phyloP scores from a whole-genome alignment of 805 yeast species.

The Debaryomyces hansenii region DNA sequence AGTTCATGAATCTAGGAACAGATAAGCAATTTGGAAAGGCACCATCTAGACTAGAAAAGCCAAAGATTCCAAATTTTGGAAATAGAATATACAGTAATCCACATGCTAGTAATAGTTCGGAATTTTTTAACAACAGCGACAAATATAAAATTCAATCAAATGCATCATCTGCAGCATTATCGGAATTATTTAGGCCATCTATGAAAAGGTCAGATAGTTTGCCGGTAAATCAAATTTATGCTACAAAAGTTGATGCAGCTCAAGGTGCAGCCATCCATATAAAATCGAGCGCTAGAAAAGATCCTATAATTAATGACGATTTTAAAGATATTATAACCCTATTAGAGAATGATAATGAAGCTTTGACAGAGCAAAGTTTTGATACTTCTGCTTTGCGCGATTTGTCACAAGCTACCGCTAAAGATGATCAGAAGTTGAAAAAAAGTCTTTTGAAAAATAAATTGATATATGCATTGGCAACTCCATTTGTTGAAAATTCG shows the following conservation, averaged over 20 bases:
- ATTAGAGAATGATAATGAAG: slow-evolving; percentile 39
- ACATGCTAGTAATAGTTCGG: slow-evolving; percentile 17
- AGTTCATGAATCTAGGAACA: slow-evolving; percentile 13
- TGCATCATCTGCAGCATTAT: slow-evolving; percentile 49
- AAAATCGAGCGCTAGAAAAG: slow-evolving; percentile 1
- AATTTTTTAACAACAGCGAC: slow-evolving; percentile 12
- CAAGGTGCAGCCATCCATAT: not conserved
- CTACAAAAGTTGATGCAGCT: slow-evolving; percentile 2
- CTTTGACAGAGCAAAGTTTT: slow-evolving; percentile 29
- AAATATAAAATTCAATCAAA: slow-evolving; percentile 35
- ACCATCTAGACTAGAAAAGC: not conserved
- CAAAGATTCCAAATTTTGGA: not conserved
- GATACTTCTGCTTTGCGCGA: slow-evolving; percentile 58
- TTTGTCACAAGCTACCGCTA: slow-evolving; percentile 47
- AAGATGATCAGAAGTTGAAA: slow-evolving; percentile 28
- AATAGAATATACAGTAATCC: slow-evolving; percentile 1
- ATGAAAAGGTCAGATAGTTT: slow-evolving; percentile 37
- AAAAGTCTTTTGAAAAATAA: slow-evolving; percentile 44
- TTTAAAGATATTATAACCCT: slow-evolving; percentile 50
- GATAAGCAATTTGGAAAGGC: not conserved
- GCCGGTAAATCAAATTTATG: slow-evolving; percentile 23
- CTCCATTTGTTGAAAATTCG: slow-evolving; percentile 57
- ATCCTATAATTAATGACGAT: slow-evolving; percentile 35
- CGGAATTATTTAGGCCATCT: slow-evolving; percentile 43
- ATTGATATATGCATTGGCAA: slow-evolving; percentile 62